phyloP scores from a whole-genome alignment of 2,329 filamentous ascomycete genomes.

The Clonostachys chloroleuca region DNA sequence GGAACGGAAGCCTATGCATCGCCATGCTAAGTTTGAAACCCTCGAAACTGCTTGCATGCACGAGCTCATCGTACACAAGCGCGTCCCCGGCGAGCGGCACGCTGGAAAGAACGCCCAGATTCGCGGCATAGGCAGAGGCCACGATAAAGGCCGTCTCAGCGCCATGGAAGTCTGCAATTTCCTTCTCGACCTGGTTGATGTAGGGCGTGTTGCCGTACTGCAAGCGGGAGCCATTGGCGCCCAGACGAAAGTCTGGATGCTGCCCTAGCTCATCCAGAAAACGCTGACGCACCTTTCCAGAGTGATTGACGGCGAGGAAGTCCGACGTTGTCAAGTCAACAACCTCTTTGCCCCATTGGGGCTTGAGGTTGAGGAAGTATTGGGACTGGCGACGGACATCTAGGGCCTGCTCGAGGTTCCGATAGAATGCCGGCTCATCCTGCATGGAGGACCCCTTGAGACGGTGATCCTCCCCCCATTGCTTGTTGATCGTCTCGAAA shows the following conservation, averaged over 20 bases:
- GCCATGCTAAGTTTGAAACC: slow-evolving; percentile 56
- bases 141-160: slow-evolving; percentile 54
- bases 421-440: neutral
- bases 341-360: neutral
- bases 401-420: slow-evolving; percentile 22
- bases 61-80: slow-evolving; percentile 60
- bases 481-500: neutral
- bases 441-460: neutral
- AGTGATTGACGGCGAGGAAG: slow-evolving; percentile 54
- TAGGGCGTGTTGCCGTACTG: slow-evolving; percentile 62
- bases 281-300: slow-evolving; percentile 33
- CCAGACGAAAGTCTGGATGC: slow-evolving; percentile 26
- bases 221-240: slow-evolving; percentile 56
- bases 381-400: slow-evolving; percentile 14
- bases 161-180: slow-evolving; percentile 58
- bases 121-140: slow-evolving; percentile 53
- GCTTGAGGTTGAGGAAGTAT: slow-evolving; percentile 14
- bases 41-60: slow-evolving; percentile 64
- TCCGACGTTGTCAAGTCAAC: slow-evolving; percentile 63
- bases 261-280: slow-evolving; percentile 44
- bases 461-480: neutral
- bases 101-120: slow-evolving; percentile 41
- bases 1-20: slow-evolving; percentile 32
- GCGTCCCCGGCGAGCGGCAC: slow-evolving; percentile 47
- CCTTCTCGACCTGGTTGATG: slow-evolving; percentile 44